A percentile compares a stretch with the other conserved stretches of the same genome.
These are phyloP conservation scores for Aspergillus hiratsukae DNA, from an alignment of 2,329 filamentous ascomycete genomes.

Conservation along the genomic window DNA sequence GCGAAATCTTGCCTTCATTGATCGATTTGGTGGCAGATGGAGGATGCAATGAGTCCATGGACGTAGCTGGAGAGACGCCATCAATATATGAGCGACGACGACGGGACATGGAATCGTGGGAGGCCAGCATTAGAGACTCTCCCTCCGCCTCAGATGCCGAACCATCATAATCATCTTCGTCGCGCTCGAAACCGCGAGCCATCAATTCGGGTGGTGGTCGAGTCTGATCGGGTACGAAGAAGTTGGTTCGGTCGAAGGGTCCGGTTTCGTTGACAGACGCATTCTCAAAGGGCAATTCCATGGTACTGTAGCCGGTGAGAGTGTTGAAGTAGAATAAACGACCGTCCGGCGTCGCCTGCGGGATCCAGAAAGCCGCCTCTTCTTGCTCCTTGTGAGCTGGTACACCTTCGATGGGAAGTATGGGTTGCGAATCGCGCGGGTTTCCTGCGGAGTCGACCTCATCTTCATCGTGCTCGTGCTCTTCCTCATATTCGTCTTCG, in stretches of 20 bases:
- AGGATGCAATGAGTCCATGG: constrained; percentile 83
- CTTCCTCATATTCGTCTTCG: constrained; percentile 56
- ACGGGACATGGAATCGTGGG: constrained; percentile 62
- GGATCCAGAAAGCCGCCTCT: constrained; percentile 96
- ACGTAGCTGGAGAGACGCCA: constrained; percentile 77
- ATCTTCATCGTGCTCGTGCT: constrained; percentile 64
- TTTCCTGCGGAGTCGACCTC: constrained; percentile 65
- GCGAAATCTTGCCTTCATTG: constrained; percentile 46
- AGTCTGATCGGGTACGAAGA: constrained; percentile 83
- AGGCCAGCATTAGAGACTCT: constrained; percentile 65
- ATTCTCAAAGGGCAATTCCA: constrained; percentile 90
- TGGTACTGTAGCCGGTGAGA: constrained; percentile 88
- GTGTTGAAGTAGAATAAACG: constrained; percentile 98
- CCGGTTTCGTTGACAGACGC: constrained; percentile 78
- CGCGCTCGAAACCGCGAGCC: constrained; percentile 73
- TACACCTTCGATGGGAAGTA: constrained; percentile 65
- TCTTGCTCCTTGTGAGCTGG: constrained; percentile 62
- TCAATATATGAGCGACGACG: constrained; percentile 65
- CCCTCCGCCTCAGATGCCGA: constrained; percentile 86
- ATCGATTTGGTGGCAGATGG: constrained; percentile 57
- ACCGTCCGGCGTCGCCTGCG: constrained; percentile 90
- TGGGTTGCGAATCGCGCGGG: constrained; percentile 56
- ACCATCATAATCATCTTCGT: constrained; percentile 88
- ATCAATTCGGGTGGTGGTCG: constrained; percentile 87
- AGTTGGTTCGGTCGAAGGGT: constrained; percentile 81